These are phyloP conservation scores for Cetraspora pellucida DNA, from an alignment of 192 early-diverging fungal genomes.

Conservation along the genomic window DNA sequence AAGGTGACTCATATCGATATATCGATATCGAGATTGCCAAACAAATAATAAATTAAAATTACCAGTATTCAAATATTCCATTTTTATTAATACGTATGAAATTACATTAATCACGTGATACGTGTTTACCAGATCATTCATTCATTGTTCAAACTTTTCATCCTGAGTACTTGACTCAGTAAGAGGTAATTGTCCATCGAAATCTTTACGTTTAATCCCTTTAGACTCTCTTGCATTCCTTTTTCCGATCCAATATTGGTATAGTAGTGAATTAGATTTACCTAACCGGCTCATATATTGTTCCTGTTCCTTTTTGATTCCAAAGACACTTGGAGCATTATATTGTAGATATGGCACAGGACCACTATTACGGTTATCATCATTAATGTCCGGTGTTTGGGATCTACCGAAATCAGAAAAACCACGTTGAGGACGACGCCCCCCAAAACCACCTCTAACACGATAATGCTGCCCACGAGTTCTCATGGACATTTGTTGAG, in stretches of 20 bases:
- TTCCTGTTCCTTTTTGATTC: conserved; percentile 4
- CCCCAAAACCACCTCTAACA: neutral
- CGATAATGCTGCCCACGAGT: neutral
- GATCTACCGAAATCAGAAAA: neutral
- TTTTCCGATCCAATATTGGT: conserved; percentile 27
- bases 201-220: neutral
- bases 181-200: neutral
- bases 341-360: conserved; percentile 25
- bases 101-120: no score
- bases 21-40: no score
- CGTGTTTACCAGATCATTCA: no score
- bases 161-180: neutral
- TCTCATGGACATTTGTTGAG: neutral
- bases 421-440: conserved; percentile 9
- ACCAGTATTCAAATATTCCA: no score
- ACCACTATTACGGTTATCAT: neutral
- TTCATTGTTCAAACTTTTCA: neutral
- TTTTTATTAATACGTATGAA: no score
- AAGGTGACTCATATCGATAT: no score
- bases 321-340: neutral
- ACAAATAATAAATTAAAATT: no score
- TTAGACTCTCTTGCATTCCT: neutral
- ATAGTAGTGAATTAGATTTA: conserved; percentile 5
- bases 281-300: conserved; percentile 8
- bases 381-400: neutral